These are phyloP conservation scores for Talaromyces proteolyticus DNA, from an alignment of 495 filamentous ascomycete species.

Conservation along the genomic window DNA sequence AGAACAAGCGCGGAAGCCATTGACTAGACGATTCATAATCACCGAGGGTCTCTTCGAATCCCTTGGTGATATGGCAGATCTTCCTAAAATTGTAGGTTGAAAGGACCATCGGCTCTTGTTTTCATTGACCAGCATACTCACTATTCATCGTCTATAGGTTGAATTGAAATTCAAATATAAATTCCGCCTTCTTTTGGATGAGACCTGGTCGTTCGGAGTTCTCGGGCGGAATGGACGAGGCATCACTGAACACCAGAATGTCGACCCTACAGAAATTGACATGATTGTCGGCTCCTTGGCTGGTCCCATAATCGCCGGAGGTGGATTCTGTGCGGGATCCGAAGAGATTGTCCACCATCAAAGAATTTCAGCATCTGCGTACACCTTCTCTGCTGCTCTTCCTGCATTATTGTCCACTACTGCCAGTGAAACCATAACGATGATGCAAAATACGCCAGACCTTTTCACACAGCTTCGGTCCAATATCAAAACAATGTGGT, in stretches of 20 bases:
- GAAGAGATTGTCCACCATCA: slow-evolving; percentile 92
- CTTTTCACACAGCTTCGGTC: slow-evolving; percentile 71
- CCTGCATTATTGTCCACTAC: slow-evolving; percentile 92
- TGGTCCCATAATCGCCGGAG: slow-evolving; percentile 83
- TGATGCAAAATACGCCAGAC: slow-evolving; percentile 80
- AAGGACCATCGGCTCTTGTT: neutral
- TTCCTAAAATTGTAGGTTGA: slow-evolving; percentile 72
- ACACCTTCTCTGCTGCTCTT: slow-evolving; percentile 91
- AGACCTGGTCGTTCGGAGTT: slow-evolving; percentile 94
- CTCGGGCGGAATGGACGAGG: slow-evolving; percentile 87
- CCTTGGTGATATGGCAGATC: slow-evolving; percentile 75
- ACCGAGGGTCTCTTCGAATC: slow-evolving; percentile 94
- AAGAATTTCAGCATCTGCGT: slow-evolving; percentile 80
- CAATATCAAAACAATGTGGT: slow-evolving; percentile 72
- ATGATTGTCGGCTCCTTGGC: slow-evolving; percentile 94
- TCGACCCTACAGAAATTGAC: slow-evolving; percentile 83
- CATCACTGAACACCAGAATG: slow-evolving; percentile 91
- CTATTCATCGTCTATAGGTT: slow-evolving; percentile 42
- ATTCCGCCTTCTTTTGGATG: slow-evolving; percentile 94
- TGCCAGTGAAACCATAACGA: slow-evolving; percentile 79
- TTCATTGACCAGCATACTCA: slow-evolving; percentile 1
- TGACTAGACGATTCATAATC: slow-evolving; percentile 92
- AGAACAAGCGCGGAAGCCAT: slow-evolving; percentile 79
- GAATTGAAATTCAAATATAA: slow-evolving; percentile 93
- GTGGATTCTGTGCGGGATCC: slow-evolving; percentile 90